A percentile compares a stretch with the other conserved stretches of the same genome.
Conservation (phyloP, 768 basidiomycete genomes). For the Suillus variegatus region DNA sequence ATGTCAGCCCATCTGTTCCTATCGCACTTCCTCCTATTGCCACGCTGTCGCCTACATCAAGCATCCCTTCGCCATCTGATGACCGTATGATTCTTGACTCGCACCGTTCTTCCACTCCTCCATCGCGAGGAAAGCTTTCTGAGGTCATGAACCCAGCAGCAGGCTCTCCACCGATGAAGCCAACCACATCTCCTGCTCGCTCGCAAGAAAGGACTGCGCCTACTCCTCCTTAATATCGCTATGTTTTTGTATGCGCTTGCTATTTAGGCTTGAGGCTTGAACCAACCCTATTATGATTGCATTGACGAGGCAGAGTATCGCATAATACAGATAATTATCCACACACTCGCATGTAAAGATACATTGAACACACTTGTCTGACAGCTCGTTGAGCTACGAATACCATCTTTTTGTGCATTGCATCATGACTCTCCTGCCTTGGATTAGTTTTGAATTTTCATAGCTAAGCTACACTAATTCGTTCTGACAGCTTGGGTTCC, state of each 20-base stretch:
- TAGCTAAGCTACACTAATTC: no score
- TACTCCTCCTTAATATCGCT: constrained; percentile 22
- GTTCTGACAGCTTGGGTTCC: no score
- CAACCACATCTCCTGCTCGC: constrained; percentile 56
- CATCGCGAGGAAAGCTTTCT: constrained; percentile 53
- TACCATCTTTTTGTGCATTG: constrained; percentile 2
- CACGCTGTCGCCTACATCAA: constrained; percentile 63
- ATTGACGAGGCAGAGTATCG: constrained; percentile 26
- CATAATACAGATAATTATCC: constrained; percentile 24
- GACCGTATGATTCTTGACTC: constrained; percentile 35
- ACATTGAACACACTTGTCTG: constrained; percentile 16
- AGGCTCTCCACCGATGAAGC: constrained; percentile 53
- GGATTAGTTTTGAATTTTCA: neutral
- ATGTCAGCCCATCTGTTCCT: constrained; percentile 35
- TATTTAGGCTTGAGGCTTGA: constrained; percentile 7
- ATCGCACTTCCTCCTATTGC: constrained; percentile 72
- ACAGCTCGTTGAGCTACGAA: constrained; percentile 16
- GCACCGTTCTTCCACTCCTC: constrained; percentile 50
- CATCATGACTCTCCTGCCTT: no score
- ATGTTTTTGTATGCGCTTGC: constrained; percentile 13
- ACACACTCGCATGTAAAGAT: constrained; percentile 32
- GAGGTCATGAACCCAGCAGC: constrained; percentile 51
- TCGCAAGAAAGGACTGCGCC: constrained; percentile 34
- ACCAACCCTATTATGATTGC: constrained; percentile 2
- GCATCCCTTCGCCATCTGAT: constrained; percentile 53